Conservation (phyloP, 805 yeast genomes). For the Yamadazyma sp. region DNA sequence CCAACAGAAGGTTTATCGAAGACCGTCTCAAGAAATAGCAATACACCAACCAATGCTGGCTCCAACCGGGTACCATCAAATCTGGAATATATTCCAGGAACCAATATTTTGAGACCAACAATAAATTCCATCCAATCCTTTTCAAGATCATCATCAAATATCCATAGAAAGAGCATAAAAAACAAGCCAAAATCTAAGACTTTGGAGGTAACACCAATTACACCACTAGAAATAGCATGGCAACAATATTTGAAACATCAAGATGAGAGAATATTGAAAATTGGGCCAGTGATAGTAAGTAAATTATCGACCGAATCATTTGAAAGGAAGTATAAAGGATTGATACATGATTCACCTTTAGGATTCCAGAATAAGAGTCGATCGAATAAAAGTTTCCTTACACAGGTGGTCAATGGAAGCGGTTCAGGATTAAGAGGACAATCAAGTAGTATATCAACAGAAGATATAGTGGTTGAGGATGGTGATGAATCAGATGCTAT, state of each 20-base stretch:
- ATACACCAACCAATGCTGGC: slow-evolving; percentile 2
- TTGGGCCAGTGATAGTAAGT: slow-evolving; percentile 51
- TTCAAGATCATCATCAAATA: slow-evolving; percentile 17
- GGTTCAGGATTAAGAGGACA: slow-evolving; percentile 20
- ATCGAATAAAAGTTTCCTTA: slow-evolving; percentile 25
- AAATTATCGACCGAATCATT: slow-evolving; percentile 45
- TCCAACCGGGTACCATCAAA: slow-evolving; percentile 11
- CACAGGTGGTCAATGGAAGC: slow-evolving; percentile 39
- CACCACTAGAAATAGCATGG: slow-evolving; percentile 60
- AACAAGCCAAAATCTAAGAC: slow-evolving; percentile 23
- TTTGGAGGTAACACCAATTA: slow-evolving; percentile 44
- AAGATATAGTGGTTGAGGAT: slow-evolving; percentile 8
- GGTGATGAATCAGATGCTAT: slow-evolving; percentile 65
- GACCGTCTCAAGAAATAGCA: slow-evolving; percentile 26
- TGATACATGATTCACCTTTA: slow-evolving; percentile 57
- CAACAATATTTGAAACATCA: slow-evolving; percentile 47
- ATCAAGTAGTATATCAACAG: neutral
- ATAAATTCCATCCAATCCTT: slow-evolving; percentile 34
- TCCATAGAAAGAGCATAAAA: slow-evolving; percentile 10
- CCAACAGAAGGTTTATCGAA: slow-evolving; percentile 1
- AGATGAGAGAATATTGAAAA: slow-evolving; percentile 59
- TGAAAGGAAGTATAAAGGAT: slow-evolving; percentile 57
- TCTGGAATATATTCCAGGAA: slow-evolving; percentile 57
- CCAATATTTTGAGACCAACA: slow-evolving; percentile 53
- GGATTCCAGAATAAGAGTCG: slow-evolving; percentile 27